Evolutionary conservation across 345 rosid species (phyloP).

Genomic region (Streptanthus diversifolius): DNA sequence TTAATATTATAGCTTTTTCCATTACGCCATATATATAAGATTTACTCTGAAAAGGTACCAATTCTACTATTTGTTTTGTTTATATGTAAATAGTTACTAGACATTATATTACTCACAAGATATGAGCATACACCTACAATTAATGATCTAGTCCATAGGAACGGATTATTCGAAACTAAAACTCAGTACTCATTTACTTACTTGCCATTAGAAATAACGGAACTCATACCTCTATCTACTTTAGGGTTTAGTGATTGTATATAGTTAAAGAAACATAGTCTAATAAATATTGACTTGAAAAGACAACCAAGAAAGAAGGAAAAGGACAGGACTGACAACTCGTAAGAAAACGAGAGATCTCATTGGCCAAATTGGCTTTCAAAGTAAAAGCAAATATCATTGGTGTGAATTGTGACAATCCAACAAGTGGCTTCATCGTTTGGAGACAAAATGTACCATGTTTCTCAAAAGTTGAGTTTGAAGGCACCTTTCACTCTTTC

Average conservation of each 20-base stretch:
- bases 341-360: slow-evolving; percentile 4
- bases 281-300: background rate
- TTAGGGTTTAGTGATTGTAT: background rate
- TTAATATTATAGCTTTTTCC: background rate
- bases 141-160: background rate
- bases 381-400: slow-evolving; percentile 6
- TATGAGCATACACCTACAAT: background rate
- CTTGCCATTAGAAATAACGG: background rate
- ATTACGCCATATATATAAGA: background rate
- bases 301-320: background rate
- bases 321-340: slow-evolving; percentile 2
- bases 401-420: slow-evolving; percentile 25
- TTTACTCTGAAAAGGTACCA: background rate
- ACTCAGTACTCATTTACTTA: background rate
- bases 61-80: background rate
- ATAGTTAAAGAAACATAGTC: background rate
- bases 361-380: slow-evolving; percentile 24
- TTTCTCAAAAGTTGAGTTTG: slow-evolving; percentile 14
- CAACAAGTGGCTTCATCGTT: slow-evolving; percentile 32
- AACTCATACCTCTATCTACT: background rate
- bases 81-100: background rate
- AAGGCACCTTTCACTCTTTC: slow-evolving; percentile 25
- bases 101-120: background rate
- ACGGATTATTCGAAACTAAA: background rate
- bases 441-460: slow-evolving; percentile 34